These are phyloP conservation scores for Pichia sp. DNA, from an alignment of 1,139 yeast genomes.

Conservation along the genomic window DNA sequence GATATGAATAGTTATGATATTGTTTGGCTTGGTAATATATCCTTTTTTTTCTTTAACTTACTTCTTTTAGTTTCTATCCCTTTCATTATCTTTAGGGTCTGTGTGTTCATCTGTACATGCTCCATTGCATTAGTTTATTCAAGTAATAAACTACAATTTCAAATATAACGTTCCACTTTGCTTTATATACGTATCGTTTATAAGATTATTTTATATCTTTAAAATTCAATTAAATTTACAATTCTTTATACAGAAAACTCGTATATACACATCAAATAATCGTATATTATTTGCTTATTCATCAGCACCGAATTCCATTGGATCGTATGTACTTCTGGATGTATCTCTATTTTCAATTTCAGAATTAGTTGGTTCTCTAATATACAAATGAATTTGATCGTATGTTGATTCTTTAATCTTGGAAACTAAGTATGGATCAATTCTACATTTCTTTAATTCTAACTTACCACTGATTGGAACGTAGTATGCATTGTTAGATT, in stretches of 20 bases:
- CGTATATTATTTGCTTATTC: no score
- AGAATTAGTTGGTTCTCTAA: conserved; percentile 72
- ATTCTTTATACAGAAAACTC: no score
- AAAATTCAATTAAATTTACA: no score
- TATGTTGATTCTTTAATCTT: conserved; percentile 39
- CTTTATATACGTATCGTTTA: conserved; percentile 17
- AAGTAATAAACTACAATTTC: background rate
- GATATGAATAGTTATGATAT: conserved; percentile 5
- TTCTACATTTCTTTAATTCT: conserved; percentile 82
- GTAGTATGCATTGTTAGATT: conserved; percentile 59
- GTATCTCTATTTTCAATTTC: conserved; percentile 71
- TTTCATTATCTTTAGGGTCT: background rate
- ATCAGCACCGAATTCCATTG: conserved; percentile 61
- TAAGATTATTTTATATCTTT: no score
- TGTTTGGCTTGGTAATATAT: background rate
- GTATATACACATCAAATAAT: background rate
- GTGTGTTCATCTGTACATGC: background rate
- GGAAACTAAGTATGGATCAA: conserved; percentile 45
- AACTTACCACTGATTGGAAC: conserved; percentile 78
- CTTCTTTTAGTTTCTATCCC: background rate
- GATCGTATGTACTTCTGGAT: conserved; percentile 68
- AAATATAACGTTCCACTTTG: background rate
- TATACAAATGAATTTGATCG: conserved; percentile 52
- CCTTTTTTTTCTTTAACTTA: background rate
- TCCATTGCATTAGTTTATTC: background rate